These are phyloP conservation scores for Chrysoporthe puriensis DNA, from an alignment of 2,329 filamentous ascomycete genomes.

Conservation along the genomic window DNA sequence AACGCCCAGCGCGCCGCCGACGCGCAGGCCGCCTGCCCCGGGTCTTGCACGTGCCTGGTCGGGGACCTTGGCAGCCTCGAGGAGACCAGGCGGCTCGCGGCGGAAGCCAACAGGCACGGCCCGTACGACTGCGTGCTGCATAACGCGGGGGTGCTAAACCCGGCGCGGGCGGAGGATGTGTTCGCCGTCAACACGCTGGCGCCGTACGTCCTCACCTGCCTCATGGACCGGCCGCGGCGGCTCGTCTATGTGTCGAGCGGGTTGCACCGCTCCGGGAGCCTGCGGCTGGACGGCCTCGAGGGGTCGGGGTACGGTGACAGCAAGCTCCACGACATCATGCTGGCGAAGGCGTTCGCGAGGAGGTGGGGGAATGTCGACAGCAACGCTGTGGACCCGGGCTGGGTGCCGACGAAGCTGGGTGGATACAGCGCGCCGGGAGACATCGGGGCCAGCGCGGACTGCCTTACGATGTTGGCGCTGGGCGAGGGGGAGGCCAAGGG, in stretches of 20 bases:
- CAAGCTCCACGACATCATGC: constrained; percentile 60
- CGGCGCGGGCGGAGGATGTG: constrained; percentile 43
- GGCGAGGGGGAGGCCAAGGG: constrained; percentile 40
- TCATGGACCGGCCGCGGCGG: constrained; percentile 51
- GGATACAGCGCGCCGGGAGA: constrained; percentile 50
- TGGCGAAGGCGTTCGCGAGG: constrained; percentile 57
- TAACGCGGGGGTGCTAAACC: constrained; percentile 57
- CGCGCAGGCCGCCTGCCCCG: constrained; percentile 51
- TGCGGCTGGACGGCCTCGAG: constrained; percentile 47
- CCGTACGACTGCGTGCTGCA: constrained; percentile 60
- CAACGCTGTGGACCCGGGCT: constrained; percentile 55
- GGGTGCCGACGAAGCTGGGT: constrained; percentile 60
- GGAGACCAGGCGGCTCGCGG: constrained; percentile 55
- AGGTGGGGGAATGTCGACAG: constrained; percentile 46
- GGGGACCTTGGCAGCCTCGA: constrained; percentile 56
- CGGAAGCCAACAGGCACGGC: constrained; percentile 51
- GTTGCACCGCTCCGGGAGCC: constrained; percentile 54
- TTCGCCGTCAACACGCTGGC: constrained; percentile 61
- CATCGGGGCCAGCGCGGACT: constrained; percentile 50
- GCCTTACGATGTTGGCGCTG: constrained; percentile 51
- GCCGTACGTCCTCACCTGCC: constrained; percentile 58
- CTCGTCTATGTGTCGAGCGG: constrained; percentile 56
- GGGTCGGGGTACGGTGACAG: constrained; percentile 52
- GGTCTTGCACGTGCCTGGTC: constrained; percentile 53
- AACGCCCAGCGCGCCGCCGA: constrained; percentile 56